These are phyloP conservation scores for Paraphoma chrysanthemicola DNA, from an alignment of 2,329 filamentous ascomycete genomes.

Conservation along the genomic window DNA sequence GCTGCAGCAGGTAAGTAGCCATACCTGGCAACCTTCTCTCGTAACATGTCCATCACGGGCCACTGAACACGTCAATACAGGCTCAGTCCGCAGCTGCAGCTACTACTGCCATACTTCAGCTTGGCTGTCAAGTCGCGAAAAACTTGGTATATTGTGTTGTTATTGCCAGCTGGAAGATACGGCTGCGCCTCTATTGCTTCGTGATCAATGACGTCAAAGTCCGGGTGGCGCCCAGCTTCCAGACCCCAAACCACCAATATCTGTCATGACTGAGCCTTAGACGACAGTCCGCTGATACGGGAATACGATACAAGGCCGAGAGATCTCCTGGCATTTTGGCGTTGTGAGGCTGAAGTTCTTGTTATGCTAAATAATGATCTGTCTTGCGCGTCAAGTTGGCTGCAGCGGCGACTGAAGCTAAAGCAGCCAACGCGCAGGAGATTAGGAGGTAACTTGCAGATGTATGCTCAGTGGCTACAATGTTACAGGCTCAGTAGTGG, in stretches of 20 bases:
- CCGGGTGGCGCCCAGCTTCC: not conserved
- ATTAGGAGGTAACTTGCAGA: not conserved
- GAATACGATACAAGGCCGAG: not conserved
- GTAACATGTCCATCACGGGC: not conserved
- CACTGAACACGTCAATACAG: not conserved
- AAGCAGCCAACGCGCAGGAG: not conserved
- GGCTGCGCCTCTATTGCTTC: not conserved
- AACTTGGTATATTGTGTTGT: not conserved
- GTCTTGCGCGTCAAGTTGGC: not conserved
- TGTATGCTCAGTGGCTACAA: not conserved
- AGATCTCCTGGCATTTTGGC: not conserved
- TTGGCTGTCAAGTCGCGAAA: not conserved
- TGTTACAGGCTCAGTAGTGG: not conserved
- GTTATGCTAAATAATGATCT: not conserved
- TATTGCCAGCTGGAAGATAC: not conserved
- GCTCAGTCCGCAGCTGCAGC: not conserved
- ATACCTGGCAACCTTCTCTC: not conserved
- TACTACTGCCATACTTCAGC: not conserved
- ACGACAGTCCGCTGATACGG: not conserved
- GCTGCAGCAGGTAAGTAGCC: not conserved
- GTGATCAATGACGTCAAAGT: not conserved
- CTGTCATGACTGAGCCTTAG: not conserved
- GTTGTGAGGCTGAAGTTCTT: not conserved
- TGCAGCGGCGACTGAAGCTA: not conserved
- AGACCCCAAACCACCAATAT: not conserved